Base-by-base conservation (phyloP, 495 filamentous ascomycete genomes). In the Trichoderma orchidacearum region DNA sequence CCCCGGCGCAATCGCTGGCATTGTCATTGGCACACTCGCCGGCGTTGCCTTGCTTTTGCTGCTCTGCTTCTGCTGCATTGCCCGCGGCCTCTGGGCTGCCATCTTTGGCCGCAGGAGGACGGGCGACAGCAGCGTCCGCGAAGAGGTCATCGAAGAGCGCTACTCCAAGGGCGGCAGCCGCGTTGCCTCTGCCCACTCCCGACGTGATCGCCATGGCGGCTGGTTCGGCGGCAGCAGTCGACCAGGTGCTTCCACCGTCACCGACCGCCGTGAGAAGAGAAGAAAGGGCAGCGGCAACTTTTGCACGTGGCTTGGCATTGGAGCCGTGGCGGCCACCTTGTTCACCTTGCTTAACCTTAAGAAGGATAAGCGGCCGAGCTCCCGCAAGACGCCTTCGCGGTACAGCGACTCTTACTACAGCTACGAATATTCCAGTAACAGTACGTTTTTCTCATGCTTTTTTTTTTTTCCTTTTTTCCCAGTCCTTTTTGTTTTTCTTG, bases 1-100 rank as follows among this genome's bases (percentile, higher is more conserved):
- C 64, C 82, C 80, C 52, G 90, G 90, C 57, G 90, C 90, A 25
- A 95, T 96, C 62, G 90, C 90, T n/a, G 90, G 90, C 41, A 96
- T 96, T 61, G 90, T 96, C 59, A 86, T 96, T 51, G 90, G 90
- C 60, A 81, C 84, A 5, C 79, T 96, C 60, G 81, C 79, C n/a
- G 90, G 85, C 62, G 75, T 90, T 23, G 66, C 84, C 51, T 68
- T 95, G 2, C 74, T 95, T 15, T 64, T 87, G 11, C 77, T 92
- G 3, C 61, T 95, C 54, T 90, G 86, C 69, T 79, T 83, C 65
- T 90, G 80, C 73, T 80, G 83, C 70, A 85, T 89, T 61, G 78
- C 84, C 58, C 80, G 78, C 58, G 83, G 83, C 8, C 68, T 83
- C 18, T 76, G 87, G 66, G 78, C 85, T 56, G 85, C 80, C 30